phyloP scores from a whole-genome alignment of 306 rosid species.

The Urtica urens region DNA sequence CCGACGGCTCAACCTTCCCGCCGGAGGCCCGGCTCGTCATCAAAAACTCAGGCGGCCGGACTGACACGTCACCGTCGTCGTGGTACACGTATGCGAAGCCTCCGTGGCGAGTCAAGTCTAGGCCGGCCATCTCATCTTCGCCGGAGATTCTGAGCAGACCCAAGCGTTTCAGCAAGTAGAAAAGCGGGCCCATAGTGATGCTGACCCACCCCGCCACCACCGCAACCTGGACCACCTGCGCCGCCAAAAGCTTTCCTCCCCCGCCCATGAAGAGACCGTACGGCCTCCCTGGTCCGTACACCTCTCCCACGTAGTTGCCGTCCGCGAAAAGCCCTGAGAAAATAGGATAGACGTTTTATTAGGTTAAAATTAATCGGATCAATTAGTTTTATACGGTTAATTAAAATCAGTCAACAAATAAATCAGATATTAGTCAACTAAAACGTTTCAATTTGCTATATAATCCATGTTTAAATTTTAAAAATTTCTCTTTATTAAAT shows the following conservation, averaged over 20 bases:
- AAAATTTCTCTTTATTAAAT: no score
- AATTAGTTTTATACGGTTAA: no score
- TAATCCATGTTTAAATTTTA: no score
- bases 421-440: no score
- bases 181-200: slow-evolving; percentile 61
- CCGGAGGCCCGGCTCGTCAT: no score
- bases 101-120: slow-evolving; percentile 70
- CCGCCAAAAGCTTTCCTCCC: slow-evolving; percentile 47
- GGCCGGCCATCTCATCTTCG: slow-evolving; percentile 58
- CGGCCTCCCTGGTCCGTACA: slow-evolving; percentile 35
- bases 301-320: slow-evolving; percentile 35
- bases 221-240: slow-evolving; percentile 40
- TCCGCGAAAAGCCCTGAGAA: slow-evolving; percentile 59
- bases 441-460: no score
- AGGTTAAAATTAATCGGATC: no score
- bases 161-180: slow-evolving; percentile 38
- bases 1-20: slow-evolving; percentile 20
- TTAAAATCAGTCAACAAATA: no score
- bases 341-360: no score
- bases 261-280: slow-evolving; percentile 64
- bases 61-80: slow-evolving; percentile 21
- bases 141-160: slow-evolving; percentile 41
- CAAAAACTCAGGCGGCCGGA: slow-evolving; percentile 10
- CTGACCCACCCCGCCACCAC: slow-evolving; percentile 65
- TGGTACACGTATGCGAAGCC: slow-evolving; percentile 66